Evolutionary conservation across 202 grass and related monocot genomes (phyloP), one percentile per base, ranked within the genome.

Genomic region (Schoenoplectus tabernaemontani): DNA sequence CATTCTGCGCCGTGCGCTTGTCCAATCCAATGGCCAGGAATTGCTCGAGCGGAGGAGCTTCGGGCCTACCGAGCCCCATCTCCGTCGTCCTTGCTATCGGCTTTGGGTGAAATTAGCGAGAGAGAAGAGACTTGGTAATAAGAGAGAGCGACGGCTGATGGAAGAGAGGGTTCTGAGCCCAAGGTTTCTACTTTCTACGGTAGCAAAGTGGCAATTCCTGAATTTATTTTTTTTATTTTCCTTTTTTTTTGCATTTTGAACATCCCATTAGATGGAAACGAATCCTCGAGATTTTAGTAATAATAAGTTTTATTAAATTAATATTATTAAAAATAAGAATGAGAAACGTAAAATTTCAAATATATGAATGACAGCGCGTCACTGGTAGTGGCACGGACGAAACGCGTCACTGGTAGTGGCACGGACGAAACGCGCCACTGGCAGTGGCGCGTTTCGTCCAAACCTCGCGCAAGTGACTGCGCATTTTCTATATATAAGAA

Each of bases 21-120:
- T 88, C 86, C 54, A 85, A 82, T 57, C 86, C 86, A 12, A 88
- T 88, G 17, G 86, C 73, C 15, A 88, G 82, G 50, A 88, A 85
- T 70, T 81, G 59, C 50, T 82, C 78, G 39, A 88, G 58, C 54
- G 68, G 36, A 5, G 32, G 60, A 38, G 60, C 47, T 30, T 76
- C 32, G 1, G 30, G 57, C 57, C 46, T 1, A 0, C 70, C 70
- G 2, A 75, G 30, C 47, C 70, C 70, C 70, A 92, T 92, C 61
- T 41, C 78, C 38, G 66, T 75, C 26, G 66, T 1, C 10, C 2
- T 23, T 72, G 24, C 15, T 48, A 23, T 48, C 12, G 24, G 39
- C 8, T 62, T 79, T 60, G 7, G 22, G 36, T 46, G 39, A 79
- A 15, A 59, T 30, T 16, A 16, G 41, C 16, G 13, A 51, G 72